Evolutionary conservation across 441 rosid genomes (phyloP).

Genomic region (Macaranga tanarius): DNA sequence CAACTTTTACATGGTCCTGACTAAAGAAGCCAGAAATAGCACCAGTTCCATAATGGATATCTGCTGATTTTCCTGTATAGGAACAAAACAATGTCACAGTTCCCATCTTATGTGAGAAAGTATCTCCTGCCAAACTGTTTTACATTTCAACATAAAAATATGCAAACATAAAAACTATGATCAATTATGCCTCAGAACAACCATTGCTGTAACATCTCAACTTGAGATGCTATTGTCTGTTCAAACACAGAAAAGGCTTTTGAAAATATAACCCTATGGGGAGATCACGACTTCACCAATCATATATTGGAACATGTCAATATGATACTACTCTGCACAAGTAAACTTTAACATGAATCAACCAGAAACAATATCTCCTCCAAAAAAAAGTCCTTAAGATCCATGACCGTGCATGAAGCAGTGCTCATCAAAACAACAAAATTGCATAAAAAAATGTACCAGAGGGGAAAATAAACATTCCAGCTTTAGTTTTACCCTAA

Average conservation of each 20-base stretch:
- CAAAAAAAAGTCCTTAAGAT: not conserved
- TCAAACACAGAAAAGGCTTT: not conserved
- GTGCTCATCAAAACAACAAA: not conserved
- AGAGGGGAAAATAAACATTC: not conserved
- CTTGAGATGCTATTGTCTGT: not conserved
- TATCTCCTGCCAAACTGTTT: not conserved
- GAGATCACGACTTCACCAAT: not conserved
- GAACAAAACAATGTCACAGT: constrained; percentile 6
- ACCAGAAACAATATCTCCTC: too few relatives aligned
- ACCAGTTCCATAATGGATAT: constrained; percentile 82
- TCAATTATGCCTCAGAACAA: not conserved
- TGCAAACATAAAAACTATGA: not conserved
- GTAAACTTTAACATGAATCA: not conserved
- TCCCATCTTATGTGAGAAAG: not conserved
- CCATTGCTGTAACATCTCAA: not conserved
- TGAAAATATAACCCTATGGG: not conserved
- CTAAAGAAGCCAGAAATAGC: constrained; percentile 79
- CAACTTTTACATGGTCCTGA: constrained; percentile 64
- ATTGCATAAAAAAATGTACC: not conserved
- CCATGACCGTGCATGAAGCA: not conserved
- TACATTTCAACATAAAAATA: not conserved
- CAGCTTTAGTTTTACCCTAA: too few relatives aligned
- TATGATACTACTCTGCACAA: not conserved
- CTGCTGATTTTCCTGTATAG: constrained; percentile 61
- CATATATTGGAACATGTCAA: not conserved